These are phyloP conservation scores for Butyriboletus appendiculatus DNA, from an alignment of 1,284 basidiomycete species.

Conservation along the genomic window DNA sequence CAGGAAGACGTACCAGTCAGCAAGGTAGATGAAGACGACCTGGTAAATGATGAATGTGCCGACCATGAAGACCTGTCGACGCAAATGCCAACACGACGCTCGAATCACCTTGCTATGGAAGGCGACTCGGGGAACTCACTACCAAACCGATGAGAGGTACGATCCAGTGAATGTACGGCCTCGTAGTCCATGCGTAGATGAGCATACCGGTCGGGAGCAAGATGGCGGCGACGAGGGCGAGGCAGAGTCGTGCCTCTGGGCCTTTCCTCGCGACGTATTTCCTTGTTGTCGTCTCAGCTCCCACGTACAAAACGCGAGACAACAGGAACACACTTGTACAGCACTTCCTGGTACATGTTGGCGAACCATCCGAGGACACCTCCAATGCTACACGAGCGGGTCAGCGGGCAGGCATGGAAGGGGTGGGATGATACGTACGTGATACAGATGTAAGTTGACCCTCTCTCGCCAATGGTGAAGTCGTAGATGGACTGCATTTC, in stretches of 20 bases:
- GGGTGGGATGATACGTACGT: slow-evolving; percentile 36
- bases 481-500: slow-evolving; percentile 52
- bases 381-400: slow-evolving; percentile 28
- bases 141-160: slow-evolving; percentile 46
- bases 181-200: slow-evolving; percentile 48
- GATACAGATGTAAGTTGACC: slow-evolving; percentile 51
- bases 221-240: slow-evolving; percentile 55
- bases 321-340: slow-evolving; percentile 40
- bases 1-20: slow-evolving; percentile 57
- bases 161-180: slow-evolving; percentile 40
- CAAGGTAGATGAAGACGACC: slow-evolving; percentile 69
- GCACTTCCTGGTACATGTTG: slow-evolving; percentile 46
- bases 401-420: neutral
- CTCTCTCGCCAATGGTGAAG: slow-evolving; percentile 52
- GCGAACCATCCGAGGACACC: slow-evolving; percentile 28
- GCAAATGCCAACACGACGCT: neutral
- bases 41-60: slow-evolving; percentile 63
- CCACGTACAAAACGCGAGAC: slow-evolving; percentile 6
- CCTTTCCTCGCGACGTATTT: slow-evolving; percentile 45
- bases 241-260: slow-evolving; percentile 63
- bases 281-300: slow-evolving; percentile 16
- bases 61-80: slow-evolving; percentile 50
- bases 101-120: neutral
- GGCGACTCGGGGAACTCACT: slow-evolving; percentile 29
- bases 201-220: slow-evolving; percentile 55